phyloP scores from a whole-genome alignment of 208 protist genomes.

The Crithidia brevicula region DNA sequence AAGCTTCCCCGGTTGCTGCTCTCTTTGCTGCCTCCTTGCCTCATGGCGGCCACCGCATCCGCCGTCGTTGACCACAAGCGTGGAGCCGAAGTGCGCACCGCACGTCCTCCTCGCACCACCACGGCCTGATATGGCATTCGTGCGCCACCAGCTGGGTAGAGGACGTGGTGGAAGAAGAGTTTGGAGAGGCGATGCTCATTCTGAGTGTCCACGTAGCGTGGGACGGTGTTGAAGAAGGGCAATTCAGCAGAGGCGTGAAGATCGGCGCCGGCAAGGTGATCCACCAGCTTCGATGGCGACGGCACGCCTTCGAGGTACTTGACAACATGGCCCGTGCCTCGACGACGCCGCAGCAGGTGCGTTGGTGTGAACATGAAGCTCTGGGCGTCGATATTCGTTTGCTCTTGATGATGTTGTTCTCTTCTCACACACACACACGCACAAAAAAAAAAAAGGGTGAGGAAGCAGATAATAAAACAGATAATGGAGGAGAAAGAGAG shows the following conservation, averaged over 20 bases:
- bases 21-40: too few relatives aligned
- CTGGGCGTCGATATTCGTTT: too few relatives aligned
- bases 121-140: conserved; percentile 73
- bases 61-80: too few relatives aligned
- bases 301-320: conserved; percentile 85
- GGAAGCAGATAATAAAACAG: too few relatives aligned
- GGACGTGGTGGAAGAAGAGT: conserved; percentile 83
- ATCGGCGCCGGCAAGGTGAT: conserved; percentile 82
- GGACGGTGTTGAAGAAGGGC: conserved; percentile 65
- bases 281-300: conserved; percentile 52
- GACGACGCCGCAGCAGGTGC: conserved; percentile 26
- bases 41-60: too few relatives aligned
- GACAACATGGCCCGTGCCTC: conserved; percentile 49
- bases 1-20: too few relatives aligned
- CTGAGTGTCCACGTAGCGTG: conserved; percentile 61
- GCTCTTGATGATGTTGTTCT: too few relatives aligned
- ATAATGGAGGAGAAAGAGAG: too few relatives aligned
- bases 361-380: conserved; percentile 28
- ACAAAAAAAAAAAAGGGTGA: too few relatives aligned
- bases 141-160: conserved; percentile 75
- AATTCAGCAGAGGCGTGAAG: conserved; percentile 37
- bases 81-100: conserved; percentile 31
- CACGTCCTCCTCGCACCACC: conserved; percentile 63
- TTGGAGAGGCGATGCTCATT: conserved; percentile 68
- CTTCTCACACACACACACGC: too few relatives aligned